These are phyloP conservation scores for Fusarium proliferatum DNA, from an alignment of 2,329 filamentous ascomycete species.

Conservation along the genomic window DNA sequence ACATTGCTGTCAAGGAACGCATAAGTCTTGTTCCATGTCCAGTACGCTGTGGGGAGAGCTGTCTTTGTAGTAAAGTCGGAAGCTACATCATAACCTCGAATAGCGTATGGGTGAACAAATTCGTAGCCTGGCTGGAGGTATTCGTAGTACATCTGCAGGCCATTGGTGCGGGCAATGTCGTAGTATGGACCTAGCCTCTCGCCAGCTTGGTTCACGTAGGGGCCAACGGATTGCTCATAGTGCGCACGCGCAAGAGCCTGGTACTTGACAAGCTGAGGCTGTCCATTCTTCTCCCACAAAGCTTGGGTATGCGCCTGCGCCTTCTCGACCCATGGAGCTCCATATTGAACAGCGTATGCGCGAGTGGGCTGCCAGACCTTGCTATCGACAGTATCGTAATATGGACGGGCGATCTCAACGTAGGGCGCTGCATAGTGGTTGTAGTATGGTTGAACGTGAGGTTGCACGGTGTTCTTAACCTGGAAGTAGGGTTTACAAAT, in stretches of 20 bases:
- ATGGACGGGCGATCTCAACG: slow-evolving; percentile 79
- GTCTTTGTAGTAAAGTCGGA: slow-evolving; percentile 75
- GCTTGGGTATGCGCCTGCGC: slow-evolving; percentile 72
- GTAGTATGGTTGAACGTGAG: slow-evolving; percentile 88
- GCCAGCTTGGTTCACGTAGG: slow-evolving; percentile 74
- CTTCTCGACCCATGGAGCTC: slow-evolving; percentile 76
- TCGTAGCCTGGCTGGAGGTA: slow-evolving; percentile 81
- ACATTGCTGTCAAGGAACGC: slow-evolving; percentile 80
- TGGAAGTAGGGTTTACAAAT: slow-evolving; percentile 88
- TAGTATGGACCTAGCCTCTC: slow-evolving; percentile 77
- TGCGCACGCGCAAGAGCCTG: slow-evolving; percentile 69
- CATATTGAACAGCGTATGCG: slow-evolving; percentile 76
- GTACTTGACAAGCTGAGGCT: slow-evolving; percentile 77
- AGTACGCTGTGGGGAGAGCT: slow-evolving; percentile 77
- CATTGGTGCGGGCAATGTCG: slow-evolving; percentile 69
- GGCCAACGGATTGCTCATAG: slow-evolving; percentile 78
- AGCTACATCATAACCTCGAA: slow-evolving; percentile 73
- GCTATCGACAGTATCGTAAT: slow-evolving; percentile 72
- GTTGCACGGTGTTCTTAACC: slow-evolving; percentile 70
- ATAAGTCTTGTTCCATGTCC: slow-evolving; percentile 75
- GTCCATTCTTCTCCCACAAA: slow-evolving; percentile 83
- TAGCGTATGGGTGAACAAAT: slow-evolving; percentile 77
- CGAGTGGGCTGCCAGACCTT: slow-evolving; percentile 76
- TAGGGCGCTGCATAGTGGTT: slow-evolving; percentile 85
- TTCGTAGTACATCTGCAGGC: slow-evolving; percentile 75